phyloP scores from a whole-genome alignment of 2,329 filamentous ascomycete genomes.

The Alternaria panax region DNA sequence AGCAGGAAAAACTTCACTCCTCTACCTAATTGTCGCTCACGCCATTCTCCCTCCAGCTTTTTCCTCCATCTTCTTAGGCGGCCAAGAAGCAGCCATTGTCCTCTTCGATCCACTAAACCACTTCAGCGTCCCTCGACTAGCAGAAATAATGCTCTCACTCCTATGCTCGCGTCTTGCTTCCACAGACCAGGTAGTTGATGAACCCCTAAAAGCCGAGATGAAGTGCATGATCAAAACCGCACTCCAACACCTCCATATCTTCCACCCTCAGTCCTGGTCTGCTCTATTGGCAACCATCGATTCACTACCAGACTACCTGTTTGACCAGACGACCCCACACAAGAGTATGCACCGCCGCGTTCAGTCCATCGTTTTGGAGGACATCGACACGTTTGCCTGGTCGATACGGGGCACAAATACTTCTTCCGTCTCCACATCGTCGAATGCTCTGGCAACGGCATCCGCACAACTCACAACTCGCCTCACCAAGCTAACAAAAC shows the following conservation, averaged over 20 bases:
- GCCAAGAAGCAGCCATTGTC: slow-evolving; percentile 56
- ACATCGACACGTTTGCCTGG: slow-evolving; percentile 58
- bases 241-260: slow-evolving; percentile 65
- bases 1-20: slow-evolving; percentile 65
- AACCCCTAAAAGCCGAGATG: slow-evolving; percentile 18
- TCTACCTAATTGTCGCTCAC: slow-evolving; percentile 63
- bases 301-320: slow-evolving; percentile 59
- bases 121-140: slow-evolving; percentile 61
- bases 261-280: slow-evolving; percentile 61
- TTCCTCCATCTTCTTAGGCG: slow-evolving; percentile 43
- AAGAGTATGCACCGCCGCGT: slow-evolving; percentile 57
- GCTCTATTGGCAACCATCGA: slow-evolving; percentile 60
- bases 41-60: slow-evolving; percentile 58
- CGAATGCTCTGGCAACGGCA: slow-evolving; percentile 20
- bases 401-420: slow-evolving; percentile 15
- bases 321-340: slow-evolving; percentile 56
- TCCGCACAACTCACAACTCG: slow-evolving; percentile 25
- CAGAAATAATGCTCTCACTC: slow-evolving; percentile 42
- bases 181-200: not conserved
- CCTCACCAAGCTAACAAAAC: slow-evolving; percentile 15
- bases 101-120: slow-evolving; percentile 64
- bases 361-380: slow-evolving; percentile 62
- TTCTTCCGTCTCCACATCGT: not conserved
- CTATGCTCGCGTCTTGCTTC: slow-evolving; percentile 6
- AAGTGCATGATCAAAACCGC: slow-evolving; percentile 46